Evolutionary conservation across 164 flowering plant genomes (phyloP), one percentile per base, ranked within the genome.

Genomic region (Akebia trifoliata): DNA sequence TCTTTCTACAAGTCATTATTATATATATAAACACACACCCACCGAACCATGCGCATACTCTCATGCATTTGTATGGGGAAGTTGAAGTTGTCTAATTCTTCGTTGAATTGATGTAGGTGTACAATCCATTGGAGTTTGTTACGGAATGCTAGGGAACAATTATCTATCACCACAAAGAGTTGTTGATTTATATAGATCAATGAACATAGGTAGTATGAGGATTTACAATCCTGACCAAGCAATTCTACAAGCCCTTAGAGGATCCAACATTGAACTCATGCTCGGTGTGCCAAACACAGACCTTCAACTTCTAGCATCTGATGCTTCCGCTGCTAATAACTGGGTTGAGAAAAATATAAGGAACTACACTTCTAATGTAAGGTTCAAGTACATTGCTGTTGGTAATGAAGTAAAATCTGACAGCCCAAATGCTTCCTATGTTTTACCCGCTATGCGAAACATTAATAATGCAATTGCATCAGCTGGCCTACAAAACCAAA

Each of bases 351-450:
- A 11, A 9, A 76, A 79, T 22, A 63, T 79, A 21, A n/a, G 17
- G 10, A 14, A 30, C 39, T 40, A 40, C 69, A 54, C 37, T 49
- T 71, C 78, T 1, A 40, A 34, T 37, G 74, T 74, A 38, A 72
- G 37, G 2, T 57, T 76, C 63, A 36, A 60, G 35, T 76, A 76
- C 60, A 71, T 79, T 4, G 76, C 72, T 0, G 84, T 76, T 3
- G 84, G 84, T 1, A 79, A 79, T 30, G 81, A 76, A 62, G 72
- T 76, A 4, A 65, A 58, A 9, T 80, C 83, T 12, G 9, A 3
- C 5, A 40, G 57, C n/a, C 11, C 8, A 0, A 40, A 56, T 29
- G 78, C 67, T 0, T 49, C 48, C 3, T 72, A 44, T 20, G 62
- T 80, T 5, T 67, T 76, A 30, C 83, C 71, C 0, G 82, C 83